Conservation (phyloP, 192 early-diverging fungal genomes). For the Gaertneriomyces sp. region DNA sequence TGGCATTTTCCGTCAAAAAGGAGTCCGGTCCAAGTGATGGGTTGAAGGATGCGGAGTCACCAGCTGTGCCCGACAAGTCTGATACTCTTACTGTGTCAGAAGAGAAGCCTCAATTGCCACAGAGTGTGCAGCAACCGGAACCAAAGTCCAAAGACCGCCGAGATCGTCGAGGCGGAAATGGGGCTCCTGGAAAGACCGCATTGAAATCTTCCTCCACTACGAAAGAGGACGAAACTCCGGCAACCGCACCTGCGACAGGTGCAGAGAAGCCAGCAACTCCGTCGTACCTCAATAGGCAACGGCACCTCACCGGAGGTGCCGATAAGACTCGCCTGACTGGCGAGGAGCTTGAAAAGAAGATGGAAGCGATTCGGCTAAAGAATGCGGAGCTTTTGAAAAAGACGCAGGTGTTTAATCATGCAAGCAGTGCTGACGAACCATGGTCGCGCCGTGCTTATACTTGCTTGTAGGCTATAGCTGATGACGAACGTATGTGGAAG, state of each 20-base stretch:
- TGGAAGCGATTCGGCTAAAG: constrained; percentile 10
- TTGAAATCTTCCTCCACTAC: too few relatives aligned
- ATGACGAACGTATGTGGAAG: constrained; percentile 8
- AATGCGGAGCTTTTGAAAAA: constrained; percentile 15
- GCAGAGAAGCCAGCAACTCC: constrained; percentile 2
- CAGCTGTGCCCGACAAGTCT: too few relatives aligned
- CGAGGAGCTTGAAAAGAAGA: constrained; percentile 27
- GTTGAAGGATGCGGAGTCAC: too few relatives aligned
- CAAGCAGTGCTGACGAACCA: background rate
- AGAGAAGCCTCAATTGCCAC: too few relatives aligned
- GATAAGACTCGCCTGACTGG: constrained; percentile 27
- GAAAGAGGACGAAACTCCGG: too few relatives aligned
- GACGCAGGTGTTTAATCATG: constrained; percentile 12
- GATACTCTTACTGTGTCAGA: too few relatives aligned
- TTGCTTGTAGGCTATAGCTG: constrained; percentile 8
- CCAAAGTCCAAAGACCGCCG: too few relatives aligned
- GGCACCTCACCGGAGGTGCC: constrained; percentile 21
- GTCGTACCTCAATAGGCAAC: constrained; percentile 14
- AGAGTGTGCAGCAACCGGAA: too few relatives aligned
- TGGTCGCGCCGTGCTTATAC: background rate
- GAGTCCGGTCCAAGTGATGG: too few relatives aligned
- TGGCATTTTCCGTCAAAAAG: too few relatives aligned
- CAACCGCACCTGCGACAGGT: background rate
- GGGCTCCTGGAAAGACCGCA: too few relatives aligned
- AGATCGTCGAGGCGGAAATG: too few relatives aligned